A percentile compares a stretch with the other conserved stretches of the same genome.
These are phyloP conservation scores for Chrysanthemum seticuspe DNA, from an alignment of 129 eudicot genomes.

Conservation along the genomic window DNA sequence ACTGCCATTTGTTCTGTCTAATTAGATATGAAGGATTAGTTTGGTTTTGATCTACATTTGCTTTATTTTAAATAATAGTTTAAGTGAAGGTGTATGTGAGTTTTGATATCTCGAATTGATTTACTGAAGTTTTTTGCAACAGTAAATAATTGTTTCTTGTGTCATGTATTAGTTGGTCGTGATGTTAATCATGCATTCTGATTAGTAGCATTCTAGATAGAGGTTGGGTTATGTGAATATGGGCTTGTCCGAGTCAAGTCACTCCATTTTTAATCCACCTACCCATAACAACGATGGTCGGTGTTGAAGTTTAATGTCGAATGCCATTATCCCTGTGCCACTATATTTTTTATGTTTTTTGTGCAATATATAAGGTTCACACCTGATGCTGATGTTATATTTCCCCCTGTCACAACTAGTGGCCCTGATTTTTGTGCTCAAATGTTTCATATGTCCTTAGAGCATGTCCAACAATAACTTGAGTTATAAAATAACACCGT, in stretches of 20 bases:
- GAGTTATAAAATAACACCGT: too few relatives aligned
- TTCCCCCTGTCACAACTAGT: background rate
- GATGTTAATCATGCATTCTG: background rate
- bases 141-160: constrained; percentile 10
- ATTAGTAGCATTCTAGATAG: constrained; percentile 21
- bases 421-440: background rate
- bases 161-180: background rate
- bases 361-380: background rate
- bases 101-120: constrained; percentile 7
- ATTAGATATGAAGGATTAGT: background rate
- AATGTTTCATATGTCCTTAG: background rate
- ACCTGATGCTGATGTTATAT: background rate
- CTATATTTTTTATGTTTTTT: background rate
- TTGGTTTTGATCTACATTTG: constrained; percentile 4
- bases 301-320: background rate
- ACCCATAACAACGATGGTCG: too few relatives aligned
- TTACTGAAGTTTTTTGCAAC: background rate
- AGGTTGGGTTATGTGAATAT: constrained; percentile 5
- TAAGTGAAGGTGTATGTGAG: background rate
- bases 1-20: too few relatives aligned
- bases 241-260: background rate
- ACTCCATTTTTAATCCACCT: too few relatives aligned
- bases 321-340: background rate
- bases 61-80: background rate
- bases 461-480: too few relatives aligned